Conservation (phyloP, 345 rosid genomes). For the Melaleuca quinquenervia region DNA sequence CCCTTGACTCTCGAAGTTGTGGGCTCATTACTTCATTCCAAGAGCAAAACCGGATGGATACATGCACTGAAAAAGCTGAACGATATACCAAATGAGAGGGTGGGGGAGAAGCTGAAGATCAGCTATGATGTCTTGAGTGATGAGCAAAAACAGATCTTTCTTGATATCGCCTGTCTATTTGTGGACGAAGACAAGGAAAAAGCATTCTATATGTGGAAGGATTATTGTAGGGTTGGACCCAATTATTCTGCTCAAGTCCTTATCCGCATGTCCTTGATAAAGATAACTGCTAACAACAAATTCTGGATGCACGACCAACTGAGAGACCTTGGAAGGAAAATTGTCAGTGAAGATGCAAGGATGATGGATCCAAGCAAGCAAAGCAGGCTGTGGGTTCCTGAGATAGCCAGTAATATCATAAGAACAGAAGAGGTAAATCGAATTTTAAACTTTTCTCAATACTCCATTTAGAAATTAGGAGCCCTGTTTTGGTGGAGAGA, state of each 20-base stretch:
- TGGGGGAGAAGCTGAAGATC: not conserved
- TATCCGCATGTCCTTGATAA: not conserved
- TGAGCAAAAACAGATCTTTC: not conserved
- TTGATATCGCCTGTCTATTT: not conserved
- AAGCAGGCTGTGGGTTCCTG: not conserved
- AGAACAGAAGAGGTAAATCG: not conserved
- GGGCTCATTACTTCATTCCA: not conserved
- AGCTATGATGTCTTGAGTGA: not conserved
- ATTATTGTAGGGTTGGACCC: not conserved
- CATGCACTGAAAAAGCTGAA: not conserved
- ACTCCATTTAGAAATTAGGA: not conserved
- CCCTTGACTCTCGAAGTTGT: not conserved
- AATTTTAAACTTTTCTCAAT: not conserved
- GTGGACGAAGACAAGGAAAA: not conserved
- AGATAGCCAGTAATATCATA: not conserved
- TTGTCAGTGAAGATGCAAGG: fast-evolving
- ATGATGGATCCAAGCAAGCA: not conserved
- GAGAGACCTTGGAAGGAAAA: not conserved
- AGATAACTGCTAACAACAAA: not conserved
- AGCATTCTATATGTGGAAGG: not conserved
- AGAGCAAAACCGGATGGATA: not conserved
- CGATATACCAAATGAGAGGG: not conserved
- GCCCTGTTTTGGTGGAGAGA: not conserved
- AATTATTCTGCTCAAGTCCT: not conserved
- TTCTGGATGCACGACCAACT: not conserved